Conservation (phyloP, 2,329 filamentous ascomycete genomes). For the Anthostomella pinea region DNA sequence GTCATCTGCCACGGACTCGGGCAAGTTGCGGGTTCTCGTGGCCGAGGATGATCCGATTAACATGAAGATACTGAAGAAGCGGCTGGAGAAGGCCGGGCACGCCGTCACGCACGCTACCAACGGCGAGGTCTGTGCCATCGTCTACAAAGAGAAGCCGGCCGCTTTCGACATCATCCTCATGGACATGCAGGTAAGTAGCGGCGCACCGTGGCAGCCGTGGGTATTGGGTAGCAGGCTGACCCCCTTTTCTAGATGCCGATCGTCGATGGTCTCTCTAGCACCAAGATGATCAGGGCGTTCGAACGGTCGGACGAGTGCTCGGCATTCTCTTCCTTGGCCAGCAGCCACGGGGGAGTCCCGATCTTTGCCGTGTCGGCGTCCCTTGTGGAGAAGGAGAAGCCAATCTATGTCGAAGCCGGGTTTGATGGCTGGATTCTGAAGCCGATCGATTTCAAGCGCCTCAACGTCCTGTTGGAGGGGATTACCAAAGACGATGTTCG, state of each 20-base stretch:
- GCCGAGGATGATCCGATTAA: conserved; percentile 90
- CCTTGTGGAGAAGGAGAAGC: conserved; percentile 65
- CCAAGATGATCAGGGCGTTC: conserved; percentile 76
- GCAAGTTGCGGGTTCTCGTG: conserved; percentile 63
- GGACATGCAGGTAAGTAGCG: conserved; percentile 77
- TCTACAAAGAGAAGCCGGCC: conserved; percentile 61
- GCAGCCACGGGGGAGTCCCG: conserved; percentile 64
- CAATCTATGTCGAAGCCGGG: conserved; percentile 70
- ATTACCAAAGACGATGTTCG: conserved; percentile 62
- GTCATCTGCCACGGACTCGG: neutral
- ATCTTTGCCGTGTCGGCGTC: conserved; percentile 88
- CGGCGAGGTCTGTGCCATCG: conserved; percentile 76
- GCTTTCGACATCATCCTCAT: conserved; percentile 79
- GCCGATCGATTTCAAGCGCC: conserved; percentile 75
- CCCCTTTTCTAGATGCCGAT: conserved; percentile 72
- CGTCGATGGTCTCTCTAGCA: conserved; percentile 77
- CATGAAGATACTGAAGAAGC: conserved; percentile 75
- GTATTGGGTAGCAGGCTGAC: too few relatives aligned
- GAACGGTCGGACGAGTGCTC: conserved; percentile 53
- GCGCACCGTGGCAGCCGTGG: neutral
- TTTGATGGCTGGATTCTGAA: conserved; percentile 93
- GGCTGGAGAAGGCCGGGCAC: conserved; percentile 74
- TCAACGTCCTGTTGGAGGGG: conserved; percentile 66
- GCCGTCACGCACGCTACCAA: conserved; percentile 71
- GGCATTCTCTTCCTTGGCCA: conserved; percentile 57